Evolutionary conservation across 495 filamentous ascomycete species (phyloP), one percentile per base, ranked within the genome.

Genomic region (Xylaria curta): DNA sequence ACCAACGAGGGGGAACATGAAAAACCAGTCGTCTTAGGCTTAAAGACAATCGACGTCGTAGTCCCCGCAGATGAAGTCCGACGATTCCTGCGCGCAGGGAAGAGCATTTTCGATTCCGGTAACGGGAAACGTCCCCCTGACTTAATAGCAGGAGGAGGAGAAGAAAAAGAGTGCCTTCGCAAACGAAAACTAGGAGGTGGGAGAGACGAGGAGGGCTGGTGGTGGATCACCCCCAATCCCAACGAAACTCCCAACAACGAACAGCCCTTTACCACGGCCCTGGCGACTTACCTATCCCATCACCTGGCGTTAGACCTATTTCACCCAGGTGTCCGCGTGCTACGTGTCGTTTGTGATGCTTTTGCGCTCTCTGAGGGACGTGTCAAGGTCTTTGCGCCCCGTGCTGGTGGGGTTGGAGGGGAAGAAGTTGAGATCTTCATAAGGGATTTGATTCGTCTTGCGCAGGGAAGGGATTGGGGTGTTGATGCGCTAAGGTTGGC

Each of bases 171-270:
- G 3, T 70, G 75, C 40, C 28, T 66, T 8, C 76, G 81, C 36
- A 78, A 83, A 0, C 72, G 78, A 24, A 80, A 72, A 38, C 68
- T 85, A 0, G 83, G 83, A 0, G 83, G 82, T 0, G 74, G 76
- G 15, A 61, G 79, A 19, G 72, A 79, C 17, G 84, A 85, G 62
- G 83, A 86, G 24, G 84, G 83, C 0, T 86, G 84, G 84, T 80
- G 77, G 21, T 86, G 84, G 84, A 76, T 78, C 42, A 53, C 38
- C 63, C 53, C 54, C 47, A 51, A 51, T n/a, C 46, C 46, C 47
- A 13, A 42, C n/a, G n/a, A n/a, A n/a, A n/a, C n/a, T 13, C 10
- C 9, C 38, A 13, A 42, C 38, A 2, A 46, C 56, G 28, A 56
- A 12, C 81, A 82, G 51, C 85, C 82, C 8, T 85, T 87, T 68